phyloP scores from a whole-genome alignment of 2,329 filamentous ascomycete genomes.

The Epichloe uncinata region DNA sequence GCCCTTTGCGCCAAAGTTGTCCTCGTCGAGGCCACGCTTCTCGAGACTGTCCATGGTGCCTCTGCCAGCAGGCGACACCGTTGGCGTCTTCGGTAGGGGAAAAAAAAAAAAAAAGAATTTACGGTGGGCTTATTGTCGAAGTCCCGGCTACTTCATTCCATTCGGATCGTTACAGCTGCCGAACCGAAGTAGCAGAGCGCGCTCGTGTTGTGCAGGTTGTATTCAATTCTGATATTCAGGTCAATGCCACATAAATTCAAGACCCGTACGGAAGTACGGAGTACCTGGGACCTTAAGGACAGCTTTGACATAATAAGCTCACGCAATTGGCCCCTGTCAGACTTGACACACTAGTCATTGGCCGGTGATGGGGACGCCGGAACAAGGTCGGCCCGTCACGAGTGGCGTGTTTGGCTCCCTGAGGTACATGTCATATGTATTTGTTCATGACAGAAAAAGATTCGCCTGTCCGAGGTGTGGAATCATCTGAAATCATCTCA shows the following conservation, averaged over 20 bases:
- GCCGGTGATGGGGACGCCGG: neutral
- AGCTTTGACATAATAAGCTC: constrained; percentile 4
- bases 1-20: constrained; percentile 62
- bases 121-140: neutral
- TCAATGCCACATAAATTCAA: neutral
- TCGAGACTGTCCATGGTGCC: constrained; percentile 64
- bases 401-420: neutral
- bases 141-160: neutral
- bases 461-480: too few relatives aligned
- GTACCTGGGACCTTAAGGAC: constrained; percentile 1
- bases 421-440: too few relatives aligned
- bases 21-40: constrained; percentile 55
- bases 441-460: too few relatives aligned
- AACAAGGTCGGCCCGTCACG: constrained; percentile 1
- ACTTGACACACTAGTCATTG: neutral
- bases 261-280: neutral
- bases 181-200: neutral
- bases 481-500: too few relatives aligned
- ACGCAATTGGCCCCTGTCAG: constrained; percentile 1
- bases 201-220: neutral
- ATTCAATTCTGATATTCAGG: too few relatives aligned
- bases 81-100: neutral
- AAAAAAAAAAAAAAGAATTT: neutral
- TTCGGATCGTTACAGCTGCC: neutral
- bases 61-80: neutral